A percentile compares a stretch with the other conserved stretches of the same genome.
phyloP scores from a whole-genome alignment of 495 filamentous ascomycete genomes.

The Podospora fimiseda region DNA sequence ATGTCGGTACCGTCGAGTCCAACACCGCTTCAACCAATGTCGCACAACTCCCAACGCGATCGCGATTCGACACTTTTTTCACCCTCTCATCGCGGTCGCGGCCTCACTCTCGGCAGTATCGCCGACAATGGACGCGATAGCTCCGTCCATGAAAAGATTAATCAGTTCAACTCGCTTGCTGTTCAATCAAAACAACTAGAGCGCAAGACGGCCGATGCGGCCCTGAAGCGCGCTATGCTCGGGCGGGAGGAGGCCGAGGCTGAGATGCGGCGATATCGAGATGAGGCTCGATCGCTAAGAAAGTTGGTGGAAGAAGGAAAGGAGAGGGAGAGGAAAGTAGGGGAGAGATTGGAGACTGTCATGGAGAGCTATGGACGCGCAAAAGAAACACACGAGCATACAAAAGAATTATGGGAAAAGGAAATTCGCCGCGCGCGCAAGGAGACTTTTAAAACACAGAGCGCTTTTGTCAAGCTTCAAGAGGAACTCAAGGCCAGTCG shows the following conservation, averaged over 20 bases:
- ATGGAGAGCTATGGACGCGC: slow-evolving; percentile 70
- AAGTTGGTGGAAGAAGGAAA: slow-evolving; percentile 62
- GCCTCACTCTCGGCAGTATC: slow-evolving; percentile 15
- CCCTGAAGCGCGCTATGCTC: slow-evolving; percentile 71
- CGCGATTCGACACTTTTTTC: slow-evolving; percentile 28
- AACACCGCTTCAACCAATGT: slow-evolving; percentile 59
- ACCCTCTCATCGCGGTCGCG: slow-evolving; percentile 6
- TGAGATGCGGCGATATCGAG: slow-evolving; percentile 55
- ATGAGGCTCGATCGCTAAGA: slow-evolving; percentile 48
- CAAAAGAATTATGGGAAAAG: slow-evolving; percentile 72
- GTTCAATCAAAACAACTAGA: slow-evolving; percentile 56
- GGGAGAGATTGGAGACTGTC: slow-evolving; percentile 68
- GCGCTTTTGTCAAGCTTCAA: slow-evolving; percentile 67
- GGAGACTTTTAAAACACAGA: slow-evolving; percentile 78
- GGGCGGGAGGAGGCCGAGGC: slow-evolving; percentile 78
- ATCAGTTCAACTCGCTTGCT: slow-evolving; percentile 69
- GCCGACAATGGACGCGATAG: slow-evolving; percentile 52
- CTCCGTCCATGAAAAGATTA: slow-evolving; percentile 76
- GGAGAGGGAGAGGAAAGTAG: slow-evolving; percentile 66
- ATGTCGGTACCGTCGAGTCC: slow-evolving; percentile 21
- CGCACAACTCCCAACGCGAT: slow-evolving; percentile 67
- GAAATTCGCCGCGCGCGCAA: slow-evolving; percentile 76
- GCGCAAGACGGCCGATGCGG: slow-evolving; percentile 59
- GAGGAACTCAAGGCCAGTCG: slow-evolving; percentile 72
- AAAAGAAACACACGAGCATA: slow-evolving; percentile 70